Conservation (phyloP, 495 filamentous ascomycete species). For the Penicillium paxilli region DNA sequence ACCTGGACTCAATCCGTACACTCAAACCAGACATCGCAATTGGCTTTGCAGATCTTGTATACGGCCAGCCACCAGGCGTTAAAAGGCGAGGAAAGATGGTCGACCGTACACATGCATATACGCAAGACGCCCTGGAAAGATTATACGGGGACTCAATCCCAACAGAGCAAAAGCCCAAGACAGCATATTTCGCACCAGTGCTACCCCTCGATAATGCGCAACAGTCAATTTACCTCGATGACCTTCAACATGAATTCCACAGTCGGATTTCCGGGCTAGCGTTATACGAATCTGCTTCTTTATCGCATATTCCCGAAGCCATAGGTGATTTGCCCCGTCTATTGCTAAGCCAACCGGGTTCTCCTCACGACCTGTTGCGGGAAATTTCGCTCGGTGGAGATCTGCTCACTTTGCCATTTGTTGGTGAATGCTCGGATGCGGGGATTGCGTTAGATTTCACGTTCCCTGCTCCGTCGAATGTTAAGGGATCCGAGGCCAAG, state of each 20-base stretch:
- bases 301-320: slow-evolving; percentile 60
- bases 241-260: slow-evolving; percentile 55
- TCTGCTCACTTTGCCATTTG: slow-evolving; percentile 72
- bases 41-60: slow-evolving; percentile 72
- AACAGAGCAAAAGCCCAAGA: slow-evolving; percentile 32
- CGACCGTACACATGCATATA: slow-evolving; percentile 76
- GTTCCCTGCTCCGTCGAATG: slow-evolving; percentile 56
- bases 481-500: slow-evolving; percentile 17
- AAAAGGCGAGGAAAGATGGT: slow-evolving; percentile 81
- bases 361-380: slow-evolving; percentile 72
- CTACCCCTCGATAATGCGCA: slow-evolving; percentile 71
- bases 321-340: slow-evolving; percentile 67
- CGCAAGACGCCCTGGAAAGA: slow-evolving; percentile 51
- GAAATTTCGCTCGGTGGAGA: slow-evolving; percentile 78
- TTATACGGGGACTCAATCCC: slow-evolving; percentile 46
- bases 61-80: slow-evolving; percentile 55
- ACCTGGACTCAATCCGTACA: slow-evolving; percentile 57
- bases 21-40: slow-evolving; percentile 81
- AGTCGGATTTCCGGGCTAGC: slow-evolving; percentile 72
- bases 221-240: slow-evolving; percentile 75
- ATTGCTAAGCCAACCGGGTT: slow-evolving; percentile 63
- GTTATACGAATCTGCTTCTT: slow-evolving; percentile 72
- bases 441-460: slow-evolving; percentile 82
- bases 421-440: slow-evolving; percentile 72
- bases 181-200: slow-evolving; percentile 75